phyloP scores from a whole-genome alignment of 768 basidiomycete species.

The Russula foetens region DNA sequence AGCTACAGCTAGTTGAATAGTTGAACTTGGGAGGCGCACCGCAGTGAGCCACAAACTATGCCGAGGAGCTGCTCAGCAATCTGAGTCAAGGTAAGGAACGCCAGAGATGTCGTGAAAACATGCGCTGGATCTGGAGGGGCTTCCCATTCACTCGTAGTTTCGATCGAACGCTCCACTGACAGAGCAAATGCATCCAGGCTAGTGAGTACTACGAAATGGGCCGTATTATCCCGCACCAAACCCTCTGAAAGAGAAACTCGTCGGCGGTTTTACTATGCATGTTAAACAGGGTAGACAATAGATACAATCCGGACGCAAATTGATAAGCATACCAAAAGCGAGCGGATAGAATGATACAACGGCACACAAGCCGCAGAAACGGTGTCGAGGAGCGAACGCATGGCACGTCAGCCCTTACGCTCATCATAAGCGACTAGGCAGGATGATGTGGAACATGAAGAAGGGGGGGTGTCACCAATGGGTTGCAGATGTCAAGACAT shows the following conservation, averaged over 20 bases:
- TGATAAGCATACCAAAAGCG: conserved; percentile 7
- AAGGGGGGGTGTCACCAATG: conserved; percentile 7
- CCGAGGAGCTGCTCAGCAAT: not conserved
- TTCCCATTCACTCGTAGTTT: not conserved
- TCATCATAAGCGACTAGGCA: conserved; percentile 3
- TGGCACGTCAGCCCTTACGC: not conserved
- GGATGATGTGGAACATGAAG: conserved; percentile 7
- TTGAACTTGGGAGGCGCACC: too few relatives aligned
- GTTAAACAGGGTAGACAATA: not conserved
- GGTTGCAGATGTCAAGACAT: conserved; percentile 5
- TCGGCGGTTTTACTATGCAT: conserved; percentile 4
- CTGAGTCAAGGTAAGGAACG: not conserved
- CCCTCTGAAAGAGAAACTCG: not conserved
- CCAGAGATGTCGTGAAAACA: not conserved
- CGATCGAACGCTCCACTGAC: not conserved
- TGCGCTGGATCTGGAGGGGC: not conserved
- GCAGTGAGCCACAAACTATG: not conserved
- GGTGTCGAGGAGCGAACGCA: not conserved
- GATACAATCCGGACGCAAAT: conserved; percentile 17
- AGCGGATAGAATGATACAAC: conserved; percentile 17
- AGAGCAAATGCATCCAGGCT: not conserved
- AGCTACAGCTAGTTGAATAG: not conserved
- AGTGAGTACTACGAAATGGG: not conserved
- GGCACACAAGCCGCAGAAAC: conserved; percentile 1
- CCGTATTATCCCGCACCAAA: not conserved